These are phyloP conservation scores for Fusarium agapanthi DNA, from an alignment of 2,329 filamentous ascomycete species.

Conservation along the genomic window DNA sequence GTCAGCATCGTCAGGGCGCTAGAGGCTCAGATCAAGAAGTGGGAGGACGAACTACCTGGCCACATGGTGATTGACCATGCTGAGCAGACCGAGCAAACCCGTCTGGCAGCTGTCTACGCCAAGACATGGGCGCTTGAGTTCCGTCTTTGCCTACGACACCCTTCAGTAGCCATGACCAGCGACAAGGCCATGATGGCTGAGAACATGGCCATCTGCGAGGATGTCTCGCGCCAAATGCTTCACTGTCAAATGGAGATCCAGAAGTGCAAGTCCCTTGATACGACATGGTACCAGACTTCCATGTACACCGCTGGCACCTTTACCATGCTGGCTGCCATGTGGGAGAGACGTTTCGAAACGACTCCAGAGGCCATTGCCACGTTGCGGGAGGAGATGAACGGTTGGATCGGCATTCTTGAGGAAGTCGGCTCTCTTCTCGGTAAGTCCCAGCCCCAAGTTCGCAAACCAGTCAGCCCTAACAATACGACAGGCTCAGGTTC, in stretches of 20 bases:
- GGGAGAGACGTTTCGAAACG: constrained; percentile 70
- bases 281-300: constrained; percentile 79
- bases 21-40: constrained; percentile 70
- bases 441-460: constrained; percentile 50
- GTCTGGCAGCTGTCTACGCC: constrained; percentile 63
- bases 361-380: constrained; percentile 65
- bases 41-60: constrained; percentile 70
- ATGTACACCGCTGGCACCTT: constrained; percentile 79
- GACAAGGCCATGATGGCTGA: constrained; percentile 66
- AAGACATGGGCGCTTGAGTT: constrained; percentile 66
- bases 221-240: constrained; percentile 71
- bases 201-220: constrained; percentile 72
- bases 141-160: constrained; percentile 68
- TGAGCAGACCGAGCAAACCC: constrained; percentile 52
- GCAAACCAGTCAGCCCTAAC: constrained; percentile 22
- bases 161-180: constrained; percentile 64
- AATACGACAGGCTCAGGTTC: constrained; percentile 53
- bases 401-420: constrained; percentile 73
- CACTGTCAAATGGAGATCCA: constrained; percentile 66
- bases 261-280: constrained; percentile 74
- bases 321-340: constrained; percentile 74
- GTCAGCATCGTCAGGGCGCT: constrained; percentile 69
- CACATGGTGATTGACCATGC: constrained; percentile 61
- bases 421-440: constrained; percentile 74
- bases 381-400: constrained; percentile 73